Conservation (phyloP, 106 monocot species). For the Cymbidium sinense region DNA sequence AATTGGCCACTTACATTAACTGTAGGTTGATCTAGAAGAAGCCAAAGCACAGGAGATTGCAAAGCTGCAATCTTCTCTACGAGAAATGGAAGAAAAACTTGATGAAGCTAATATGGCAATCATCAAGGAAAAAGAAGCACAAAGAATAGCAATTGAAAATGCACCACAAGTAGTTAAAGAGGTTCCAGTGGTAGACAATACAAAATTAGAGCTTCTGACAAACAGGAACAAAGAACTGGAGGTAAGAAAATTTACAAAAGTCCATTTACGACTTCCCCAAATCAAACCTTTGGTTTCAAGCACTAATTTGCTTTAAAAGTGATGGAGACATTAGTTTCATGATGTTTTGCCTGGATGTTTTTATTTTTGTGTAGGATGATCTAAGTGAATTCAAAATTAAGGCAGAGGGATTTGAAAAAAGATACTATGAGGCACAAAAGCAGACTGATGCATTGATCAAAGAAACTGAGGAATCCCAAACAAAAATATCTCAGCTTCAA, state of each 20-base stretch:
- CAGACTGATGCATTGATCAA: slow-evolving; percentile 47
- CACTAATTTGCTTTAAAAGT: not conserved
- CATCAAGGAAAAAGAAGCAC: slow-evolving; percentile 65
- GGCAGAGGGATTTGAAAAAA: slow-evolving; percentile 77
- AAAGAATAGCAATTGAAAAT: slow-evolving; percentile 69
- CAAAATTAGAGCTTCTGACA: slow-evolving; percentile 58
- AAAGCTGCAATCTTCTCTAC: slow-evolving; percentile 53
- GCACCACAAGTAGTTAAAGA: slow-evolving; percentile 89
- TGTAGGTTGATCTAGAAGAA: slow-evolving; percentile 87
- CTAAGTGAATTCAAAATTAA: slow-evolving; percentile 57
- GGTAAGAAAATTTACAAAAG: slow-evolving; percentile 23
- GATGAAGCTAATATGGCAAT: slow-evolving; percentile 64
- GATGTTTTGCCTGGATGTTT: not conserved
- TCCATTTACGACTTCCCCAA: not conserved
- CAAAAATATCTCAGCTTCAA: slow-evolving; percentile 59
- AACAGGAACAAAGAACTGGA: slow-evolving; percentile 64
- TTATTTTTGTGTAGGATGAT: slow-evolving; percentile 40
- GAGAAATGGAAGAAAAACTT: slow-evolving; percentile 65
- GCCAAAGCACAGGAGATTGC: slow-evolving; percentile 78
- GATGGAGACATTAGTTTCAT: not conserved
- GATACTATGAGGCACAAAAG: slow-evolving; percentile 45
- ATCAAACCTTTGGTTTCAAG: not conserved
- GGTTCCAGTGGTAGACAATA: slow-evolving; percentile 73
- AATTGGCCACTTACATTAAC: not conserved
- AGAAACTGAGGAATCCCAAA: slow-evolving; percentile 56